Evolutionary conservation across 73 alveolate genomes (phyloP).

Genomic region (Paramecium biaurelia): DNA sequence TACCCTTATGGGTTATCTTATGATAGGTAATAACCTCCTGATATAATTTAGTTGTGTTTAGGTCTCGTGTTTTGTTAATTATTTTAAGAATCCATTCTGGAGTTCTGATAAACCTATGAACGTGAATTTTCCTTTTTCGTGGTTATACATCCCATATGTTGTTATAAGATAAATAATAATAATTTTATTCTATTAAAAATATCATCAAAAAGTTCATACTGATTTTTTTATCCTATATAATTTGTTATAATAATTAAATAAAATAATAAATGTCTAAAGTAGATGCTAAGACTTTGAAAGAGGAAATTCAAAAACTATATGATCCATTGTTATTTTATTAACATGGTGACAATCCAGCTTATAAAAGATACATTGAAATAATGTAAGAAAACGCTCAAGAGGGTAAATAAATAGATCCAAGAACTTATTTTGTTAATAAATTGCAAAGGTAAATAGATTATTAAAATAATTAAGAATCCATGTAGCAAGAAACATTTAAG

Average conservation of each 20-base stretch:
- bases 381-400: slow-evolving; percentile 53
- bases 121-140: too few species aligned
- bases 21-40: too few species aligned
- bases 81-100: too few species aligned
- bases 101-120: too few species aligned
- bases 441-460: slow-evolving; percentile 30
- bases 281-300: neutral
- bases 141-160: too few species aligned
- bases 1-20: too few species aligned
- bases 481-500: slow-evolving; percentile 56
- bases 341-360: slow-evolving; percentile 67
- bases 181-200: too few species aligned
- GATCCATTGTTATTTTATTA: slow-evolving; percentile 59
- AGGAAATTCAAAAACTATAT: slow-evolving; percentile 53
- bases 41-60: too few species aligned
- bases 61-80: too few species aligned
- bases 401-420: slow-evolving; percentile 62
- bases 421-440: slow-evolving; percentile 58
- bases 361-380: slow-evolving; percentile 52
- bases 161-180: too few species aligned
- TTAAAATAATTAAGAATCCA: neutral
- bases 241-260: neutral
- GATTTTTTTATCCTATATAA: too few species aligned
- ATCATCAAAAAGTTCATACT: too few species aligned
- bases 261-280: neutral